These are phyloP conservation scores for Hyaloscypha bicolor DNA, from an alignment of 495 filamentous ascomycete species.

Conservation along the genomic window DNA sequence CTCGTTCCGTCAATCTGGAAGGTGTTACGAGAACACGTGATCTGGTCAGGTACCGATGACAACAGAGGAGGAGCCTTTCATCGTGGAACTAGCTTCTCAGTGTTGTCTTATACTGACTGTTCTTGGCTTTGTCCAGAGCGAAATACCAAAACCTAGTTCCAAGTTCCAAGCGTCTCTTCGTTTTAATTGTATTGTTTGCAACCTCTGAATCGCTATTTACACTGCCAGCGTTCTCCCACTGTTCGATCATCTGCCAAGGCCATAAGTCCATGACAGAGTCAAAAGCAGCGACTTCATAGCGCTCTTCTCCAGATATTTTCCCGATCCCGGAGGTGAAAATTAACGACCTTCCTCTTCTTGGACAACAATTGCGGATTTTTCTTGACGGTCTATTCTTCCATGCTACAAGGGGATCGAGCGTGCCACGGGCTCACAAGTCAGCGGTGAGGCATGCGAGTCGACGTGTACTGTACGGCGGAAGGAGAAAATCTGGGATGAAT, in stretches of 20 bases:
- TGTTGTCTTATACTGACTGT: neutral
- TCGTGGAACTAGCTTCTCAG: neutral
- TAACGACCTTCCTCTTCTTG: slow-evolving; percentile 1
- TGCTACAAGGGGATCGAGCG: neutral
- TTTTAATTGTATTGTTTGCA: neutral
- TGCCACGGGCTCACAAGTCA: slow-evolving; percentile 7
- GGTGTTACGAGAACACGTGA: neutral
- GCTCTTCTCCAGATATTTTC: neutral
- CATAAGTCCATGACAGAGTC: neutral
- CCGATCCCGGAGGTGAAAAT: slow-evolving; percentile 3
- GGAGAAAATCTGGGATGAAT: neutral
- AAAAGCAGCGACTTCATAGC: neutral
- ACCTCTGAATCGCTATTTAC: neutral
- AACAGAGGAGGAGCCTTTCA: neutral
- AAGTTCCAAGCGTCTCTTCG: neutral
- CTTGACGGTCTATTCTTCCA: neutral
- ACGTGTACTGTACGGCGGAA: slow-evolving; percentile 8
- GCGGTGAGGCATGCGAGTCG: slow-evolving; percentile 23
- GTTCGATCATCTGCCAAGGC: neutral
- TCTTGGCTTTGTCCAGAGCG: neutral
- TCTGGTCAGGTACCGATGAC: neutral
- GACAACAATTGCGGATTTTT: slow-evolving; percentile 2
- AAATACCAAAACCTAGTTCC: neutral
- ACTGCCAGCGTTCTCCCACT: neutral
- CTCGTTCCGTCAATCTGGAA: neutral